Evolutionary conservation across 495 filamentous ascomycete genomes (phyloP).

Genomic region (Lophium mytilinum): DNA sequence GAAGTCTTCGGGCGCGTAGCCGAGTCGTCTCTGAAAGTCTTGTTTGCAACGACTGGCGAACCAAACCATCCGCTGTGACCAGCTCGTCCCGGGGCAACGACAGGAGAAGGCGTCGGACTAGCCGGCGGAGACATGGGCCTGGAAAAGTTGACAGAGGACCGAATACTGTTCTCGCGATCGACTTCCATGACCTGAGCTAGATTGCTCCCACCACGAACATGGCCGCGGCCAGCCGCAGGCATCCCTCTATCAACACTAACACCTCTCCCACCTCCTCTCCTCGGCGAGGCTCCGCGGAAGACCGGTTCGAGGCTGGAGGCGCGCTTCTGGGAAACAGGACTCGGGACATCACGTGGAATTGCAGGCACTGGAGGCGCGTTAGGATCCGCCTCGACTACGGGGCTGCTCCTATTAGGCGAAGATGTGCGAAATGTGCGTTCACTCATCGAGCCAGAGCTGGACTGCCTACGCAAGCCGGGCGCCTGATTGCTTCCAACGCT

Average conservation of each 20-base stretch:
- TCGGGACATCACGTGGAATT: slow-evolving; percentile 50
- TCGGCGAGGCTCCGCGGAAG: slow-evolving; percentile 42
- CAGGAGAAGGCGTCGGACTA: slow-evolving; percentile 32
- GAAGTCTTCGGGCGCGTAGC: slow-evolving; percentile 4
- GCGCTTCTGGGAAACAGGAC: slow-evolving; percentile 31
- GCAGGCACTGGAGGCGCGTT: slow-evolving; percentile 67
- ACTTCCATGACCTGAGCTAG: slow-evolving; percentile 39
- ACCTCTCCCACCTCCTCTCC: slow-evolving; percentile 33
- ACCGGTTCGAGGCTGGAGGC: slow-evolving; percentile 48
- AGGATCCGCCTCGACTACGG: slow-evolving; percentile 12
- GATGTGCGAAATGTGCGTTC: slow-evolving; percentile 73
- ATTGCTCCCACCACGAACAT: slow-evolving; percentile 16
- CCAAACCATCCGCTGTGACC: slow-evolving; percentile 34
- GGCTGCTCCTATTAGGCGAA: slow-evolving; percentile 45
- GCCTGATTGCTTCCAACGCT: slow-evolving; percentile 39
- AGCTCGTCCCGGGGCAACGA: slow-evolving; percentile 21
- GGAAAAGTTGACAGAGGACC: slow-evolving; percentile 72
- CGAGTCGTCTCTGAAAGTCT: slow-evolving; percentile 5
- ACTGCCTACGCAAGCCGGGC: slow-evolving; percentile 50
- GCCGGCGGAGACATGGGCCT: slow-evolving; percentile 56
- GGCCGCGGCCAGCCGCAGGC: slow-evolving; percentile 6
- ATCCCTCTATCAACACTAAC: slow-evolving; percentile 40
- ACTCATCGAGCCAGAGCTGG: slow-evolving; percentile 74
- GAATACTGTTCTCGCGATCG: slow-evolving; percentile 53
- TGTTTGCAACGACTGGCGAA: slow-evolving; percentile 16